Percentiles rank a stretch among this genome's conserved stretches.
These are phyloP conservation scores for Kodamaea fukazawae DNA, from an alignment of 805 yeast species.

Conservation along the genomic window DNA sequence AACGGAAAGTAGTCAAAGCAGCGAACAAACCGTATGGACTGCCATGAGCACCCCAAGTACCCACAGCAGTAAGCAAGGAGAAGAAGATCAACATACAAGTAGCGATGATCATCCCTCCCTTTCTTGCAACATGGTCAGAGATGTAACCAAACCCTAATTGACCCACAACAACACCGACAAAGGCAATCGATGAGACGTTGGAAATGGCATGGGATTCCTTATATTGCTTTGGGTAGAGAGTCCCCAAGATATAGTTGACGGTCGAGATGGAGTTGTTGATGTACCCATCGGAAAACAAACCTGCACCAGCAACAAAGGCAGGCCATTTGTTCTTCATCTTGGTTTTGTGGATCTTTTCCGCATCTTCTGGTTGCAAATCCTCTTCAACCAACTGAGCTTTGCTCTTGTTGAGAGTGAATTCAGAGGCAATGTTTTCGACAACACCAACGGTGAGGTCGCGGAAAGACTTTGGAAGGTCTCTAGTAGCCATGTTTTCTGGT, in stretches of 20 bases:
- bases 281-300: constrained; percentile 90
- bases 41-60: constrained; percentile 72
- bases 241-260: constrained; percentile 66
- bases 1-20: constrained; percentile 80
- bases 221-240: constrained; percentile 64
- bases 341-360: constrained; percentile 13
- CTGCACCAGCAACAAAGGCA: constrained; percentile 69
- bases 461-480: neutral
- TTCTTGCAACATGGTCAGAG: constrained; percentile 79
- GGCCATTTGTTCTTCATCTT: constrained; percentile 29
- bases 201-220: constrained; percentile 64
- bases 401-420: neutral
- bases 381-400: constrained; percentile 4
- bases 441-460: neutral
- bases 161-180: constrained; percentile 89
- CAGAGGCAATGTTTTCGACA: neutral
- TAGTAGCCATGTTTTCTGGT: neutral
- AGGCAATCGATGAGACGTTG: constrained; percentile 83
- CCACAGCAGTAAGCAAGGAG: constrained; percentile 65
- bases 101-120: constrained; percentile 77
- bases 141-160: constrained; percentile 77
- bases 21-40: constrained; percentile 74
- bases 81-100: constrained; percentile 72
- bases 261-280: constrained; percentile 82
- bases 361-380: constrained; percentile 10